A percentile compares a stretch with the other conserved stretches of the same genome.
phyloP scores from a whole-genome alignment of 345 rosid species.

The Heritiera littoralis region DNA sequence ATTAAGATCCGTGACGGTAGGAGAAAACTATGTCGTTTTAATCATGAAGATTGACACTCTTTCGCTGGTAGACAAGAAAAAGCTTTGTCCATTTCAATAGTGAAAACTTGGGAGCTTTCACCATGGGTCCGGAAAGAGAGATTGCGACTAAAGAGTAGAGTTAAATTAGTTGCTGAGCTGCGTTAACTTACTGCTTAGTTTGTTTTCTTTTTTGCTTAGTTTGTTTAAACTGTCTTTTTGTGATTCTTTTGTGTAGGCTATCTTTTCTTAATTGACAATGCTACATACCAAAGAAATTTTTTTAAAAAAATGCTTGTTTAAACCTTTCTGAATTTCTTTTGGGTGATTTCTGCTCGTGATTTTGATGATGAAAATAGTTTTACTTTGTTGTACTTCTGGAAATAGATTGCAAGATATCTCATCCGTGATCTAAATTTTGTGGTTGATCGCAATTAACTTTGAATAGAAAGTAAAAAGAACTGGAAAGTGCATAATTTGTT shows the following conservation, averaged over 20 bases:
- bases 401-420: not conserved
- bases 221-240: too few species aligned
- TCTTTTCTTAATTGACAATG: not conserved
- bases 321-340: not conserved
- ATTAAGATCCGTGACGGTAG: conserved; percentile 4
- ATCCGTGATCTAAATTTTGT: not conserved
- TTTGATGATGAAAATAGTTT: not conserved
- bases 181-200: not conserved
- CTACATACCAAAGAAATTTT: not conserved
- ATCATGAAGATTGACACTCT: not conserved
- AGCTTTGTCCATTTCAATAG: not conserved
- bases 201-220: too few species aligned
- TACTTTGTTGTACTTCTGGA: not conserved
- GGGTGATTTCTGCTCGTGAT: not conserved
- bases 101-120: not conserved
- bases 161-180: conserved; percentile 9
- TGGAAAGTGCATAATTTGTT: not conserved
- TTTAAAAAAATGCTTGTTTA: not conserved
- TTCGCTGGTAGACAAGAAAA: not conserved
- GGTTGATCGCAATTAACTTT: not conserved
- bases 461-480: not conserved
- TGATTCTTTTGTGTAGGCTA: too few species aligned
- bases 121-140: not conserved
- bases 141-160: not conserved
- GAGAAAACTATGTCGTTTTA: conserved; percentile 3